Evolutionary conservation across 768 basidiomycete species (phyloP).

Genomic region (Scleroderma citrinum): DNA sequence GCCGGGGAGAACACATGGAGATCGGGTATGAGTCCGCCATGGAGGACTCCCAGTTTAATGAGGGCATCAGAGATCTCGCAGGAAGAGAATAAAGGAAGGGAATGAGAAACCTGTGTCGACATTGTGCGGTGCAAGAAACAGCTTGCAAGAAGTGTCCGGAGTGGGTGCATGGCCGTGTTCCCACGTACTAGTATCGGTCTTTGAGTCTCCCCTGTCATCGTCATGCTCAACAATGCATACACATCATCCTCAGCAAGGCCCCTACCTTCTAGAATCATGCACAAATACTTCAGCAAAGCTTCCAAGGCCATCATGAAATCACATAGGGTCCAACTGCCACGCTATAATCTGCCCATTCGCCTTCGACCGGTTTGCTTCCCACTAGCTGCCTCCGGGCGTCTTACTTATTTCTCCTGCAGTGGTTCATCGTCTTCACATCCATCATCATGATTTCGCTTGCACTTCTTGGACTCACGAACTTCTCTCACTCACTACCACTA

Average conservation of each 20-base stretch:
- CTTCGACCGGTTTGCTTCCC: constrained; percentile 54
- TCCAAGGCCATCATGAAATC: constrained; percentile 70
- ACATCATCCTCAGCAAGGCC: constrained; percentile 7
- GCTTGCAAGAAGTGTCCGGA: too few species aligned
- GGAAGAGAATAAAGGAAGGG: constrained; percentile 46
- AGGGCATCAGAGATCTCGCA: constrained; percentile 90
- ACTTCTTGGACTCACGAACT: constrained; percentile 72
- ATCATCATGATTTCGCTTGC: constrained; percentile 65
- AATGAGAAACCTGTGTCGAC: constrained; percentile 2
- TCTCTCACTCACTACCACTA: constrained; percentile 55
- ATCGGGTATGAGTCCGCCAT: constrained; percentile 81
- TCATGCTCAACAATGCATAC: constrained; percentile 8
- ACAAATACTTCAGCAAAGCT: constrained; percentile 38
- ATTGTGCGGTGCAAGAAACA: neutral
- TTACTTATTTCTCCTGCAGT: constrained; percentile 38
- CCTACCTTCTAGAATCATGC: constrained; percentile 9
- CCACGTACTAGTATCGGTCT: too few species aligned
- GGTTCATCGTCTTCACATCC: constrained; percentile 73
- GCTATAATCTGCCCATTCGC: constrained; percentile 65
- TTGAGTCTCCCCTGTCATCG: neutral
- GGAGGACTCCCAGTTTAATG: constrained; percentile 63
- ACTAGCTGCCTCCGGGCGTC: neutral
- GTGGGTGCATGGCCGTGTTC: too few species aligned
- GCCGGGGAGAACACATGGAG: constrained; percentile 45
- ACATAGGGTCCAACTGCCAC: constrained; percentile 53